Conservation (phyloP, 352 stramenopile species). For the Pythium plurisporium region DNA sequence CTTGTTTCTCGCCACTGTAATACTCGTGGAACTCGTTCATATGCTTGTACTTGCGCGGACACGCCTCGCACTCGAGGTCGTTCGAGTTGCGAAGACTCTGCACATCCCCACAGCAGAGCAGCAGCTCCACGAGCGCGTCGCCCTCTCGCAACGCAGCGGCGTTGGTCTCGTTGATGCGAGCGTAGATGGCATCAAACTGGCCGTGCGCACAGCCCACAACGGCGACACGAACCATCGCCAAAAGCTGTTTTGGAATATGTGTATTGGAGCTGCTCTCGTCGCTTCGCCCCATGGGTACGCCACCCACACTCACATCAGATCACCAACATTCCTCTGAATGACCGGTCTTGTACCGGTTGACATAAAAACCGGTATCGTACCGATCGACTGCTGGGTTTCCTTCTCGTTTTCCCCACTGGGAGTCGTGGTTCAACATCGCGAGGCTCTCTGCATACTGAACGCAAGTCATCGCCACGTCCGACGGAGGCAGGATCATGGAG, state of each 20-base stretch:
- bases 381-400: background rate
- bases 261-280: no score
- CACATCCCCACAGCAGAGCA: constrained; percentile 99
- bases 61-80: constrained; percentile 94
- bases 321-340: constrained; percentile 25
- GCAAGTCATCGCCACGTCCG: background rate
- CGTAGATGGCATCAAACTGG: constrained; percentile 97
- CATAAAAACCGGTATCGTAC: no score
- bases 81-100: constrained; percentile 94
- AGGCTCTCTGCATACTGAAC: constrained; percentile 6
- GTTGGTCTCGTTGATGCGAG: constrained; percentile 88
- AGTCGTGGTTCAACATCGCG: constrained; percentile 13
- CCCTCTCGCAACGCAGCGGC: constrained; percentile 20
- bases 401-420: no score
- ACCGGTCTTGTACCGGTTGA: no score
- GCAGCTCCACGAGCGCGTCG: constrained; percentile 85
- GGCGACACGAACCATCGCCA: constrained; percentile 66
- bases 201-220: constrained; percentile 98
- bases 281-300: background rate
- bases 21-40: constrained; percentile 95
- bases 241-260: background rate
- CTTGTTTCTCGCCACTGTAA: constrained; percentile 90
- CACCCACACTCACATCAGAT: background rate
- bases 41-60: constrained; percentile 94
- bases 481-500: constrained; percentile 10